Evolutionary conservation across 495 filamentous ascomycete species (phyloP), one percentile per base, ranked within the genome.

Genomic region (Parachaetomium inaequale): DNA sequence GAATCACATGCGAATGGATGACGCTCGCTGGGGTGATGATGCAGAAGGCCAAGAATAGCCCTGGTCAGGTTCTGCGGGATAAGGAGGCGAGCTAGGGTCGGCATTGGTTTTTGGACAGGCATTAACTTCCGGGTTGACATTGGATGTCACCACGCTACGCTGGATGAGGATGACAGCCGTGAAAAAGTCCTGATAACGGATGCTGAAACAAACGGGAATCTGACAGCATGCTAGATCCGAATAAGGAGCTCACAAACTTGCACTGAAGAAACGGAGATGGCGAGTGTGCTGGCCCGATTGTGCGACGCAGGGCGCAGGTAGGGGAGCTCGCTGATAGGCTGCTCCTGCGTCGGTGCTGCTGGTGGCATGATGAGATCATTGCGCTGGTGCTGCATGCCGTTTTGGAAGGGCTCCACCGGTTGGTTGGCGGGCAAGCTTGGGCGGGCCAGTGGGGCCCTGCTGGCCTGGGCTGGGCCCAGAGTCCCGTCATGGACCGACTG

Each of bases 331-430:
- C 47, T 66, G 64, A 63, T 55, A 63, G 61, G 55, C 43, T 52
- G 56, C 21, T 7, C 38, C 38, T 54, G 49, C 38, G 26, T 46
- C 46, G 58, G 26, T 60, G 58, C 45, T 64, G 66, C 53, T 56
- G 19, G 63, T 67, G 65, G 67, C 71, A 72, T 70, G 71, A 73
- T 73, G 71, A 73, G 67, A 70, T 73, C 69, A 72, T 72, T 58
- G 55, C 38, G 26, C 43, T 14, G 19, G 46, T 58, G 31, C 45
- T 19, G 54, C 17, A 45, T 31, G 43, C 53, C 53, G 31, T 56
- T 43, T 45, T 38, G 52, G 32, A 40, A 49, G 3, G 25, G n/a
- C 4, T 28, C 49, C 26, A 2, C 26, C 28, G 15, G 12, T 14
- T 29, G 14, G 26, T 32, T 46, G 19, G 32, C 21, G 25, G 32